Evolutionary conservation across 768 basidiomycete species (phyloP).

Genomic region (Podaxis sp.): DNA sequence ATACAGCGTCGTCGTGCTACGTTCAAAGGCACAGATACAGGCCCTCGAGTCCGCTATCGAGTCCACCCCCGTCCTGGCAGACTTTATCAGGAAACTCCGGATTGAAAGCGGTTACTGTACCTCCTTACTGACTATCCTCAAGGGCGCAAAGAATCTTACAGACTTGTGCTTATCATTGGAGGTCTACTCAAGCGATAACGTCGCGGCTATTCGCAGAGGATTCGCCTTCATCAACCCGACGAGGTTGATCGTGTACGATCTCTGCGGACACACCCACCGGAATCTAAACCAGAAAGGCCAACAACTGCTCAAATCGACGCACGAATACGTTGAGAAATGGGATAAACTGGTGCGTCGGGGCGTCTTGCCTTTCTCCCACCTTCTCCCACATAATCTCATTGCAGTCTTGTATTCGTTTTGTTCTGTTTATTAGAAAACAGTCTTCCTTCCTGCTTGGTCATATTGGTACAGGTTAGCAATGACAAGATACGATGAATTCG

Average conservation of each 20-base stretch:
- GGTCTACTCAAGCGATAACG: conserved; percentile 9
- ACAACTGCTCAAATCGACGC: not conserved
- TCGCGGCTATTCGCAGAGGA: conserved; percentile 1
- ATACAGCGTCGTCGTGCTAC: conserved; percentile 26
- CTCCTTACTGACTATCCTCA: not conserved
- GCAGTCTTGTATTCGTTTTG: not conserved
- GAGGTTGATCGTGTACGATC: conserved; percentile 7
- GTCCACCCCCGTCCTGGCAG: conserved; percentile 17
- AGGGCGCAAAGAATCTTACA: not conserved
- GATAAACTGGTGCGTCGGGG: not conserved
- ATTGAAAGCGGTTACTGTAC: conserved; percentile 24
- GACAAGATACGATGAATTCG: not conserved
- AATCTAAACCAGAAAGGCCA: not conserved
- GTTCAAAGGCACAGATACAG: conserved; percentile 27
- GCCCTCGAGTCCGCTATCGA: conserved; percentile 22
- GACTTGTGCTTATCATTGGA: conserved; percentile 9
- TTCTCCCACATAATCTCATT: not conserved
- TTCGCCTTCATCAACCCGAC: not conserved
- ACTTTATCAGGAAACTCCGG: conserved; percentile 24
- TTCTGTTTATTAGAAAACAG: not conserved
- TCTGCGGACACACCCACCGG: not conserved
- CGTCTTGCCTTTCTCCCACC: not conserved
- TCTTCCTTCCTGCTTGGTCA: not conserved
- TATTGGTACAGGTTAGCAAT: not conserved
- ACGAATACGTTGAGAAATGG: conserved; percentile 9